Conservation (phyloP, 306 rosid species). For the Sindora glabra region DNA sequence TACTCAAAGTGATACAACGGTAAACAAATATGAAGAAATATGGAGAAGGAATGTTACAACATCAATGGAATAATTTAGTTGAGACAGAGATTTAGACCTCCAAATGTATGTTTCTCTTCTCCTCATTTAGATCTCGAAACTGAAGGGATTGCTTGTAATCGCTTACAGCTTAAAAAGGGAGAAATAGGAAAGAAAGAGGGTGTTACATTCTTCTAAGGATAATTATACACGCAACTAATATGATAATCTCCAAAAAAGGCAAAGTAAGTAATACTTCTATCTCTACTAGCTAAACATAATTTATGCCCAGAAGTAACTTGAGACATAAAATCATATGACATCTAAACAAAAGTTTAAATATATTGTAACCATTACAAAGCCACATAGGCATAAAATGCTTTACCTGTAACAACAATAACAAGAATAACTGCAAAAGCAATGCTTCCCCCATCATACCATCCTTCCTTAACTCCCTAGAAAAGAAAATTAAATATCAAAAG, state of each 20-base stretch:
- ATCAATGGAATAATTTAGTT: not conserved
- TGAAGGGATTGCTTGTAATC: constrained; percentile 96
- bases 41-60: not conserved
- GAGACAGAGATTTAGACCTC: constrained; percentile 43
- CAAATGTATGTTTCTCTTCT: constrained; percentile 85
- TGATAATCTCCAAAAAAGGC: no score
- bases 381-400: not conserved
- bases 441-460: constrained; percentile 99
- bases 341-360: not conserved
- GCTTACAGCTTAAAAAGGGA: constrained; percentile 54
- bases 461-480: constrained; percentile 82
- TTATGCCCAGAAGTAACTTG: not conserved
- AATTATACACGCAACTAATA: no score
- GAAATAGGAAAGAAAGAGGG: not conserved
- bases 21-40: not conserved
- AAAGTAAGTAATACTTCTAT: no score
- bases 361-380: not conserved
- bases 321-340: not conserved
- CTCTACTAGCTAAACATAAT: no score
- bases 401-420: constrained; percentile 92
- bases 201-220: not conserved
- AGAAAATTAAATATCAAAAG: no score
- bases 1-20: not conserved
- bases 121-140: constrained; percentile 84
- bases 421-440: constrained; percentile 95